Evolutionary conservation across 805 yeast species (phyloP), one percentile per base, ranked within the genome.

Genomic region (Tetrapisispora nanseiensis): DNA sequence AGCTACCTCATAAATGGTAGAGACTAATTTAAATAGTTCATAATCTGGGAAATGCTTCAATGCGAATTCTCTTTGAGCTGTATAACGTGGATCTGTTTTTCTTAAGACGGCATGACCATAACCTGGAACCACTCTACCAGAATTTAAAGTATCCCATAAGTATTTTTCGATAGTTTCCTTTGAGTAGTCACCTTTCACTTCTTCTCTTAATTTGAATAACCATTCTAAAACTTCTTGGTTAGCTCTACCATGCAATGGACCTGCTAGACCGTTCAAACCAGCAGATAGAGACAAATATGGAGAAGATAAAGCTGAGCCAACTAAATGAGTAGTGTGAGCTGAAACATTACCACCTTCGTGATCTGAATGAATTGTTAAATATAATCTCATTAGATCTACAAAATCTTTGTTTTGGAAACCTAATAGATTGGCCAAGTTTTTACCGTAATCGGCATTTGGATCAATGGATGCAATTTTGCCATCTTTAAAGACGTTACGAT

Each of bases 271-370:
- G 67, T 81, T 79, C 65, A 82, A 63, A 66, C 92, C 92, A 38
- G 92, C 89, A 43, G 92, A 80, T 46, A 79, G 70, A 32, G 89
- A 80, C 49, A 83, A 69, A 72, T 70, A 83, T 56, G 92, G 90
- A 35, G 85, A 80, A 24, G 86, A 76, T 50, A 82, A 70, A 33
- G 92, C 89, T 10, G 89, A 81, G 55, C 92, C 92, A 48, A 82
- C 92, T 61, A 82, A 69, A 67, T 83, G 90, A 45, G 92, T 82
- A 51, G 92, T 78, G 69, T 82, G 92, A 38, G 92, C 92, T 48
- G 86, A 79, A 47, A 82, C 92, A 61, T 82, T 82, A 66, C 92
- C 92, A 69, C 92, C 94, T 71, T 83, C 94, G 70, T 83, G 94
- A 63, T 83, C 94, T 43, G 86, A 76, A 71, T 83, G 94, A 61